Conservation (phyloP, 495 filamentous ascomycete species). For the Penicillium soppii region DNA sequence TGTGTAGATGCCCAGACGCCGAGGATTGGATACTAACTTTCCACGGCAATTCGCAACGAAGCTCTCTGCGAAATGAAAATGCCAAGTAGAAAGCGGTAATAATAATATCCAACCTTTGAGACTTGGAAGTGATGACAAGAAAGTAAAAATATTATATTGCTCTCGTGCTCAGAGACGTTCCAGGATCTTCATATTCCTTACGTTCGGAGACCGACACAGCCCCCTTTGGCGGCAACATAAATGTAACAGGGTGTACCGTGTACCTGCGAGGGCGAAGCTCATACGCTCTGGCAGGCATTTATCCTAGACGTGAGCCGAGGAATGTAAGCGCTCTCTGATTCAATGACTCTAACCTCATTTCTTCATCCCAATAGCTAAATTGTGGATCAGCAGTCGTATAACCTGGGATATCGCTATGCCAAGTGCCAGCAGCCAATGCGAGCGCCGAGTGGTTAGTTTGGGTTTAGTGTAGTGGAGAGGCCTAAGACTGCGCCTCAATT, state of each 20-base stretch:
- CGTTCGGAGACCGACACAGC: slow-evolving; percentile 1
- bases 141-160: not conserved
- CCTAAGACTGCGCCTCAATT: slow-evolving; percentile 3
- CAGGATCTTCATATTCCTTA: not conserved
- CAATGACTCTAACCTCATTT: not conserved
- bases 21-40: not conserved
- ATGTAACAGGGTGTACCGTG: not conserved
- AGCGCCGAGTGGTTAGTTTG: not conserved
- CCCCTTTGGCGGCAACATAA: not conserved
- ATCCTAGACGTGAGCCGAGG: not conserved
- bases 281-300: not conserved
- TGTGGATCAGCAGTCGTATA: not conserved
- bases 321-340: slow-evolving; percentile 12
- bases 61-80: not conserved
- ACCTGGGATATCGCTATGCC: not conserved
- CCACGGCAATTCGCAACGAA: slow-evolving; percentile 1
- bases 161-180: not conserved
- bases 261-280: not conserved
- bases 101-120: not conserved
- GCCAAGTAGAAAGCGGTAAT: slow-evolving; percentile 4
- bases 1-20: slow-evolving; percentile 11
- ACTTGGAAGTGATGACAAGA: not conserved
- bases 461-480: not conserved
- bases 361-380: not conserved
- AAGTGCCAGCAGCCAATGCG: not conserved